A percentile compares a stretch with the other conserved stretches of the same genome.
Evolutionary conservation across 2,329 filamentous ascomycete genomes (phyloP).

Genomic region (Diaporthe capsici): DNA sequence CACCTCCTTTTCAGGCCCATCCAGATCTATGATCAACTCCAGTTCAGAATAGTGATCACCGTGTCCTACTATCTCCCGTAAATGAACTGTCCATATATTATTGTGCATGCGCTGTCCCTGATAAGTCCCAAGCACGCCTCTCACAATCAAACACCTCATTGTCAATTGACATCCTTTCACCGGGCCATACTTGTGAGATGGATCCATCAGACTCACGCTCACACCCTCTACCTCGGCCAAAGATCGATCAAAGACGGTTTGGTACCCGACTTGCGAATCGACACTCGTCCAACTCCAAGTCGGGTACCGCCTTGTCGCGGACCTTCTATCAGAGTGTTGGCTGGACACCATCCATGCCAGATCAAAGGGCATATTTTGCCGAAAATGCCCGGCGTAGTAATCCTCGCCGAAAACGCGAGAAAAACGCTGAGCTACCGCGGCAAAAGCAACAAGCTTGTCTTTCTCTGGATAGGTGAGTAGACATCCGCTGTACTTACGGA

Average conservation of each 20-base stretch:
- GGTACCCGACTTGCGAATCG: background rate
- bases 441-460: slow-evolving; percentile 22
- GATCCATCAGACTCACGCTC: background rate
- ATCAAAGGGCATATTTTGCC: slow-evolving; percentile 12
- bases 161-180: background rate
- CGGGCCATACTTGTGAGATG: background rate
- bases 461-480: slow-evolving; percentile 22
- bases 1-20: background rate
- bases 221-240: background rate
- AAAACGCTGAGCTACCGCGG: slow-evolving; percentile 7
- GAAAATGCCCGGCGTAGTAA: slow-evolving; percentile 28
- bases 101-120: too few relatives aligned
- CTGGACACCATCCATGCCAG: background rate
- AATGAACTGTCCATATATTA: background rate
- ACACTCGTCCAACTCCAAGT: slow-evolving; percentile 32
- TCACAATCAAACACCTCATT: slow-evolving; percentile 4
- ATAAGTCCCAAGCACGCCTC: background rate
- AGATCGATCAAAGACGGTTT: background rate
- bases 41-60: too few relatives aligned
- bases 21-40: background rate
- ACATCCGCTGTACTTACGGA: background rate
- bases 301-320: background rate
- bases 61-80: background rate
- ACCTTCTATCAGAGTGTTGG: too few relatives aligned
- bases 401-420: background rate